A percentile compares a stretch with the other conserved stretches of the same genome.
These are phyloP conservation scores for Pyrenochaeta sp. DNA, from an alignment of 2,329 filamentous ascomycete species.

Conservation along the genomic window DNA sequence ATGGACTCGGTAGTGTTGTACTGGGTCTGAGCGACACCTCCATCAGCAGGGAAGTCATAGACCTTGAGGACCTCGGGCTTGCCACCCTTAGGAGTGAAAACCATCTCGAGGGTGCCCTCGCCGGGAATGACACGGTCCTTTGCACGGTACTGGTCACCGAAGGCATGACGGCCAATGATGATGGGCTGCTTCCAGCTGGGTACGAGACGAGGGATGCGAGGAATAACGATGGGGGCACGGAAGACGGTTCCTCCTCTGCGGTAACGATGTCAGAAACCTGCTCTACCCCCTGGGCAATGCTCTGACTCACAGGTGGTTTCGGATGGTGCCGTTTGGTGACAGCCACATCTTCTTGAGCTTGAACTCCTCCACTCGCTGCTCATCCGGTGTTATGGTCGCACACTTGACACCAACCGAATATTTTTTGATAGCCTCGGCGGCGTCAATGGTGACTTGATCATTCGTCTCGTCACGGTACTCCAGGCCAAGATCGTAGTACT, in stretches of 20 bases:
- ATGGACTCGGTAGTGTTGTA: slow-evolving; percentile 99
- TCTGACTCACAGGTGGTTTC: slow-evolving; percentile 65
- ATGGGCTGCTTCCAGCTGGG: slow-evolving; percentile 99
- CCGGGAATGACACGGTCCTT: slow-evolving; percentile 87
- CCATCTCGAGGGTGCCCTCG: slow-evolving; percentile 90
- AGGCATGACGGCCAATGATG: slow-evolving; percentile 97
- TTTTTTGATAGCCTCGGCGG: slow-evolving; percentile 98
- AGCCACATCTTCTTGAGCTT: slow-evolving; percentile 99
- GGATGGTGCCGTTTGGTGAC: slow-evolving; percentile 90
- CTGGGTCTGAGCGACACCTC: slow-evolving; percentile 91
- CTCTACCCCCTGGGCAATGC: not conserved
- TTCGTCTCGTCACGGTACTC: slow-evolving; percentile 95
- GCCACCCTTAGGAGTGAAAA: slow-evolving; percentile 85
- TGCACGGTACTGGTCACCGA: slow-evolving; percentile 97
- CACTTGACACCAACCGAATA: slow-evolving; percentile 99
- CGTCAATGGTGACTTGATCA: slow-evolving; percentile 93
- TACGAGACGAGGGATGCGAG: slow-evolving; percentile 88
- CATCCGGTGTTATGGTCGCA: slow-evolving; percentile 98
- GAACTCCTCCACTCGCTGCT: slow-evolving; percentile 96
- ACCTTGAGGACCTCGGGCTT: slow-evolving; percentile 88
- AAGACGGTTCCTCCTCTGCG: slow-evolving; percentile 88
- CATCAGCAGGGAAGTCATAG: slow-evolving; percentile 85
- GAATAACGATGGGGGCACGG: slow-evolving; percentile 98
- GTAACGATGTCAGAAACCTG: slow-evolving; percentile 25
- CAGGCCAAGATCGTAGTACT: slow-evolving; percentile 95